These are phyloP conservation scores for Apostasia ramifera DNA, from an alignment of 106 monocot species.

Conservation along the genomic window DNA sequence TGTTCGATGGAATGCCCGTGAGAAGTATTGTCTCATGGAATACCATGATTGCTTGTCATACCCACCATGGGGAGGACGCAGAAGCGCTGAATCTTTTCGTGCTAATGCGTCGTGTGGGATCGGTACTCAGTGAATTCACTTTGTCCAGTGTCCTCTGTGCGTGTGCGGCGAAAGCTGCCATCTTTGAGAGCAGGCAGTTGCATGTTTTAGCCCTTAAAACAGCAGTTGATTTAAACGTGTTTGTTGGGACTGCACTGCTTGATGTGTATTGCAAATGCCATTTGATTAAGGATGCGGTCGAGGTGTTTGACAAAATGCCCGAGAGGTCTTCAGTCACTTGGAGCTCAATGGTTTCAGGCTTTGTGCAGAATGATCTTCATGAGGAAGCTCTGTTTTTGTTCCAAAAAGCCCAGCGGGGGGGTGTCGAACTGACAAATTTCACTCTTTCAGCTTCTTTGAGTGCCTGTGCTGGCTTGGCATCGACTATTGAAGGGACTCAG, in stretches of 20 bases:
- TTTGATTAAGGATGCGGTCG: slow-evolving; percentile 29
- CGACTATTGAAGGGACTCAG: slow-evolving; percentile 39
- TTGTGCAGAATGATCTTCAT: slow-evolving; percentile 44
- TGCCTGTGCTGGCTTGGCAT: slow-evolving; percentile 46
- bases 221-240: slow-evolving; percentile 32
- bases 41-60: slow-evolving; percentile 16
- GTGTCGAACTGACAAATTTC: slow-evolving; percentile 32
- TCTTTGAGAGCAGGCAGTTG: slow-evolving; percentile 36
- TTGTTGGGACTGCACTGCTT: slow-evolving; percentile 49
- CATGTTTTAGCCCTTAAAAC: slow-evolving; percentile 46
- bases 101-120: slow-evolving; percentile 7
- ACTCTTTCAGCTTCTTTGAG: slow-evolving; percentile 45
- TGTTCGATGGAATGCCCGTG: slow-evolving; percentile 35
- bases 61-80: slow-evolving; percentile 4
- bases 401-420: slow-evolving; percentile 22
- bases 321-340: slow-evolving; percentile 58
- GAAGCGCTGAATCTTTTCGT: slow-evolving; percentile 14
- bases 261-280: slow-evolving; percentile 53
- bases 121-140: slow-evolving; percentile 41
- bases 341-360: slow-evolving; percentile 64
- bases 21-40: slow-evolving; percentile 12
- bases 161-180: slow-evolving; percentile 26
- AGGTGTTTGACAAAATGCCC: slow-evolving; percentile 41
- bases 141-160: slow-evolving; percentile 51
- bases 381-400: slow-evolving; percentile 39